Base-by-base conservation (phyloP, 2,329 filamentous ascomycete genomes). In the Colletotrichum acutatum region DNA sequence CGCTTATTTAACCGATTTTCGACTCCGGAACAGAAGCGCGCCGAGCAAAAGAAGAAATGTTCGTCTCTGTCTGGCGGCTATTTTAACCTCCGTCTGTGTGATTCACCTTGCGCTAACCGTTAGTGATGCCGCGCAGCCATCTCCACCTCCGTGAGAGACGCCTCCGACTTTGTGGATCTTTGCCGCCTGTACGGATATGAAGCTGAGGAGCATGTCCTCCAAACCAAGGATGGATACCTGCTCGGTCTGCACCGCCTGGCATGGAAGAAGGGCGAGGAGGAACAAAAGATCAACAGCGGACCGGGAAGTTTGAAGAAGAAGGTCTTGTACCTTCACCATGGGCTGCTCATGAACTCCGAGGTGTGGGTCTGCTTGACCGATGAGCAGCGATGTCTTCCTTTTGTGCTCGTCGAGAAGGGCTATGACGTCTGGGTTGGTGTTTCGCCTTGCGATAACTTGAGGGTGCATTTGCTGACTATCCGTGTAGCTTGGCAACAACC, bases 261-360 rank as follows among this genome's bases (percentile, higher is more conserved):
- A 24, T 97, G 93, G 90, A 90, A 89, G 72, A 93, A 91, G 77
- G 95, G 94, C 12, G 95, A 98, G 80, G 94, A 97, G 80, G 90
- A 91, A n/a, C 84, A 88, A 66, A 90, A 90, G 75, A 93, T 98
- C 78, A 98, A 98, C 80, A 86, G 87, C 63, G 93, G 93, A 0
- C 87, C 88, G 1, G 87, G 88, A 46, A 92, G 92, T 78, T 77
- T 93, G 32, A 89, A 89, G 82, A 98, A 98, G 85, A 93, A 92
- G 77, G 94, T 98, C 61, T 92, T 97, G 7, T 99, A 98, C 81
- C 86, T 99, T 75, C 97, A 99, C 79, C 97, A 99, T 82, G 97
- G 96, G 9, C 88, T 99, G 71, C 89, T 99, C 79, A 99, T 99
- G 97, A 98, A 98, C 83, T 98, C 95, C 78, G 97, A 99, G 82